Evolutionary conservation across 192 early-diverging fungal genomes (phyloP), one percentile per base, ranked within the genome.

Genomic region (Coemansia umbellata): DNA sequence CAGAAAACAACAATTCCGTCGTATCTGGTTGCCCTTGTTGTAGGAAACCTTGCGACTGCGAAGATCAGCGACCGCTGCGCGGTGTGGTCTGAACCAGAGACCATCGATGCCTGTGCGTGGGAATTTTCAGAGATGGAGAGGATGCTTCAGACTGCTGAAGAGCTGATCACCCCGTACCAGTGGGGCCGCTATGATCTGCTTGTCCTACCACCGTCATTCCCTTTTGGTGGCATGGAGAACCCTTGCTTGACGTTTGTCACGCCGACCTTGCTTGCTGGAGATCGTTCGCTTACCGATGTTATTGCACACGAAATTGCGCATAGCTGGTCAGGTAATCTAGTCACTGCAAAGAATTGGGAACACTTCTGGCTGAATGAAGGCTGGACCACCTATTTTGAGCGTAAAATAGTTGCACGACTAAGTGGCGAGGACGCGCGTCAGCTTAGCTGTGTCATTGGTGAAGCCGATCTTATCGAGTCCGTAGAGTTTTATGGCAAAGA

Each of bases 211-310:
- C 80, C 88, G 31, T 88, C 84, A 5, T 92, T 91, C 81, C 89
- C 89, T n/a, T 92, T 87, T 53, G 88, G 88, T 37, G 89, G 92
- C 48, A 95, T 95, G 90, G 90, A 98, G 81, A 99, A 99, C 74
- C 96, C 96, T 14, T 95, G 92, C 66, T 68, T 95, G 55, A 97
- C 96, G 0, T 99, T 96, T 86, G 94, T 96, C 18, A 99, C 96
- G 22, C 96, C 96, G 21, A 92, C 93, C 15, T 80, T 99, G 24
- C 75, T 99, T 37, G 94, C 95, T 31, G 93, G 94, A 47, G 96
- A 99, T 71, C 84, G 87, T 36, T 89, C 88, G 30, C 79, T 95
- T 43, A 93, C 94, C 1, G 93, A 97, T 64, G 94, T 98, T 22
- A 85, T 98, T 47, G 91, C 91, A 3, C 95, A 98, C 74, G 95